phyloP scores from a whole-genome alignment of 2,329 filamentous ascomycete species.

The Domatiomyces catenatus region DNA sequence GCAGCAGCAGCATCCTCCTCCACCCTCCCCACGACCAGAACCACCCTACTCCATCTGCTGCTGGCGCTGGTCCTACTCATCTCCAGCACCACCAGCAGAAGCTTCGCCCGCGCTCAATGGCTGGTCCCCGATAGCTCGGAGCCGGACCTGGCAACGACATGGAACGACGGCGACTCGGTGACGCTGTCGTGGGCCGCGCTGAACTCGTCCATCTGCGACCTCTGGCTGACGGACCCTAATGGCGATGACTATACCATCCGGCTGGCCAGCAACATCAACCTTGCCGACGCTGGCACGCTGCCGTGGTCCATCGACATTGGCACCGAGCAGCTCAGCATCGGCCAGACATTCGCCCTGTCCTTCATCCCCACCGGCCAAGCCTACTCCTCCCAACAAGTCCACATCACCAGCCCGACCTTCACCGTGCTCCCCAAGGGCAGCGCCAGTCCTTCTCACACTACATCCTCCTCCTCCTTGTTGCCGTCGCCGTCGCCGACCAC shows the following conservation, averaged over 20 bases:
- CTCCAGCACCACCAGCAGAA: conserved; percentile 26
- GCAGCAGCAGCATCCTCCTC: no score
- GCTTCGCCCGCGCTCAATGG: conserved; percentile 21
- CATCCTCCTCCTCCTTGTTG: background rate
- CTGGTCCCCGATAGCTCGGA: background rate
- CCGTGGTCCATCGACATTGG: conserved; percentile 2
- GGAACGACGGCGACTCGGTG: conserved; percentile 2
- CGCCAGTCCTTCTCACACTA: background rate
- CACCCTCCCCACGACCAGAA: no score
- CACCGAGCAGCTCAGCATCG: background rate
- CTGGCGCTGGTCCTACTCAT: background rate
- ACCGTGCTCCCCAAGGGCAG: background rate
- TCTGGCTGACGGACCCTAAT: background rate
- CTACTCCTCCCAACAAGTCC: background rate
- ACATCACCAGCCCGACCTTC: conserved; percentile 2
- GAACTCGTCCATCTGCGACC: conserved; percentile 2
- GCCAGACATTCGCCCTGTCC: background rate
- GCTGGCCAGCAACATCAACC: conserved; percentile 2
- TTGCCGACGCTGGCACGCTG: conserved; percentile 1
- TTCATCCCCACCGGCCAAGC: conserved; percentile 1
- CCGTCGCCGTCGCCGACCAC: background rate
- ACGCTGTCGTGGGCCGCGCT: conserved; percentile 1
- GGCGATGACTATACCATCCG: background rate
- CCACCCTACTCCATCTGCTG: background rate
- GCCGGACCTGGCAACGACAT: conserved; percentile 1